phyloP scores from a whole-genome alignment of 2,329 filamentous ascomycete species.

The Magnaporthiopsis incrustans region DNA sequence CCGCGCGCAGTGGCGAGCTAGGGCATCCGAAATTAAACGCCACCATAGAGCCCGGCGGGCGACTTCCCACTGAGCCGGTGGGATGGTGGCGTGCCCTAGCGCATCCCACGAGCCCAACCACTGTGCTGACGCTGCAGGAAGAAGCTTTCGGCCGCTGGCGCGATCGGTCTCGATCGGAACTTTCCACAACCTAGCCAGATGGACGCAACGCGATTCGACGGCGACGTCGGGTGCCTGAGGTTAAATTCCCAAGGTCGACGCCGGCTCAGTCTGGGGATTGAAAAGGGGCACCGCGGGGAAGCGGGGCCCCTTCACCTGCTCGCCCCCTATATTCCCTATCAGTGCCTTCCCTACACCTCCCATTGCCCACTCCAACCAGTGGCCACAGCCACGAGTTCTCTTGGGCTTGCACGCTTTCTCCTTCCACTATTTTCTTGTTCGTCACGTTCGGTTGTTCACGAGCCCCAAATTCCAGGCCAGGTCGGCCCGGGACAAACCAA shows the following conservation, averaged over 20 bases:
- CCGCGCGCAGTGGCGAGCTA: neutral
- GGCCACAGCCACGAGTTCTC: neutral
- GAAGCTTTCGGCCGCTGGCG: too few species aligned
- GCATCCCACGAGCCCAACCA: neutral
- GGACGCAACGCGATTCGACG: neutral
- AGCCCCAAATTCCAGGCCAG: neutral
- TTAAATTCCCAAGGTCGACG: neutral
- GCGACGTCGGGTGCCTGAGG: neutral
- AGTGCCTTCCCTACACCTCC: too few species aligned
- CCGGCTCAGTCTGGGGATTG: neutral
- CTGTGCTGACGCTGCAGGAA: neutral
- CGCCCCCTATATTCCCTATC: neutral
- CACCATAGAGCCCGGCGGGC: neutral
- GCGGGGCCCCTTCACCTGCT: neutral
- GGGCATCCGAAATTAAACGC: neutral
- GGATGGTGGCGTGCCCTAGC: neutral
- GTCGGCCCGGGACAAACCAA: too few species aligned
- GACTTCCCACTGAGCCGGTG: neutral
- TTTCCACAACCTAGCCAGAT: neutral
- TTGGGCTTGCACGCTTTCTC: neutral
- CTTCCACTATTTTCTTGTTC: neutral
- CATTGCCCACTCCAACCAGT: neutral
- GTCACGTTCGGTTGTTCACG: neutral
- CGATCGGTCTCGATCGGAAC: too few species aligned
- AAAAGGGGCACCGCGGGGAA: neutral